Percentiles rank a stretch among this genome's conserved stretches.
Conservation (phyloP, 768 basidiomycete species). For the Amanita pallidorosea region DNA sequence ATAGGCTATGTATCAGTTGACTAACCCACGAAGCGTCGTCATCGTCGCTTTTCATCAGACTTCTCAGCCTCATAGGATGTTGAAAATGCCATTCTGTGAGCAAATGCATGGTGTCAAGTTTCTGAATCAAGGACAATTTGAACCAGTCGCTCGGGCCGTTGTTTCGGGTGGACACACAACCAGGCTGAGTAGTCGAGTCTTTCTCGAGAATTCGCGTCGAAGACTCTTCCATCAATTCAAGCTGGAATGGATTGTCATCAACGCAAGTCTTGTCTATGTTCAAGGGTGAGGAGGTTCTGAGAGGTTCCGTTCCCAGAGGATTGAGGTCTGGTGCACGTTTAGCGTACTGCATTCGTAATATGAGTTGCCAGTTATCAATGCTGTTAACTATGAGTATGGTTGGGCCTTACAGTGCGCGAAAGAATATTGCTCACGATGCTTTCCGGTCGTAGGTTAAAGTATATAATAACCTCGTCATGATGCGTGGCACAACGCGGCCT, state of each 20-base stretch:
- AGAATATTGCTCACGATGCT: slow-evolving; percentile 44
- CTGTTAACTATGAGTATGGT: slow-evolving; percentile 26
- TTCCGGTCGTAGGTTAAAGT: slow-evolving; percentile 75
- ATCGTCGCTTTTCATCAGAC: slow-evolving; percentile 70
- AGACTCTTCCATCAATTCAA: neutral
- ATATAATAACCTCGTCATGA: slow-evolving; percentile 67
- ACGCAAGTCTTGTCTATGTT: neutral
- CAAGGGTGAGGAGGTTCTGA: slow-evolving; percentile 12
- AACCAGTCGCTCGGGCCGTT: slow-evolving; percentile 46
- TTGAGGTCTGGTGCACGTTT: slow-evolving; percentile 62
- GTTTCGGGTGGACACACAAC: neutral
- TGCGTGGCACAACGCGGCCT: slow-evolving; percentile 49
- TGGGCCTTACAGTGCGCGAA: neutral
- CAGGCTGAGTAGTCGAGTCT: neutral
- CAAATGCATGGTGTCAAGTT: slow-evolving; percentile 65
- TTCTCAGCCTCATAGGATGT: slow-evolving; percentile 57
- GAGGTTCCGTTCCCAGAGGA: slow-evolving; percentile 57
- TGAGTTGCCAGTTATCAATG: slow-evolving; percentile 68
- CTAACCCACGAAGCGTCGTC: slow-evolving; percentile 72
- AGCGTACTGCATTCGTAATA: slow-evolving; percentile 66
- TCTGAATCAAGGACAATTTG: slow-evolving; percentile 55
- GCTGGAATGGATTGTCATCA: slow-evolving; percentile 10
- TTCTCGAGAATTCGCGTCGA: neutral
- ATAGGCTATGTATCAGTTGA: slow-evolving; percentile 1
- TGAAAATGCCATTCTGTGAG: slow-evolving; percentile 85